A percentile compares a stretch with the other conserved stretches of the same genome.
phyloP scores from a whole-genome alignment of 345 rosid species.

The Draba incana region DNA sequence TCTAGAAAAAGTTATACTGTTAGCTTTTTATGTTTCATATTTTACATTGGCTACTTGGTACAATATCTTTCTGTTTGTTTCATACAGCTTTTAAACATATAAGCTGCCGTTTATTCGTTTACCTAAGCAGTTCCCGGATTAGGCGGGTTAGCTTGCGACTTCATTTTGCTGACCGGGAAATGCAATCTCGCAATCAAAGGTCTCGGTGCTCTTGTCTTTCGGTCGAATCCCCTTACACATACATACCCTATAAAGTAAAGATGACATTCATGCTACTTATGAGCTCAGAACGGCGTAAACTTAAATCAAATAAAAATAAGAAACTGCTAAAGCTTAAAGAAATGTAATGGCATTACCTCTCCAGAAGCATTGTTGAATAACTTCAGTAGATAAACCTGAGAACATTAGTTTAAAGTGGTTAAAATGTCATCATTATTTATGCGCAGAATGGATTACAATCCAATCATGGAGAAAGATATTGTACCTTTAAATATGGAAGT shows the following conservation, averaged over 20 bases:
- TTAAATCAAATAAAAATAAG: not conserved
- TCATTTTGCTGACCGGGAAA: slow-evolving; percentile 74
- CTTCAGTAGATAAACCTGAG: slow-evolving; percentile 78
- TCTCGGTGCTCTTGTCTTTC: slow-evolving; percentile 63
- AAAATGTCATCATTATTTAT: not conserved
- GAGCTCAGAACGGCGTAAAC: too few relatives aligned
- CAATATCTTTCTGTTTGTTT: not conserved
- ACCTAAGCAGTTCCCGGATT: not conserved
- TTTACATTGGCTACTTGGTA: slow-evolving; percentile 21
- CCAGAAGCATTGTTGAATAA: slow-evolving; percentile 93
- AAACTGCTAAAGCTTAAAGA: slow-evolving; percentile 3
- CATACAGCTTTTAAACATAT: not conserved
- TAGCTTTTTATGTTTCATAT: not conserved
- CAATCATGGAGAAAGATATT: slow-evolving; percentile 15
- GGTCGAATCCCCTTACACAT: slow-evolving; percentile 91
- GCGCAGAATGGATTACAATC: not conserved
- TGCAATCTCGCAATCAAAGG: slow-evolving; percentile 87
- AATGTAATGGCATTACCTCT: slow-evolving; percentile 55
- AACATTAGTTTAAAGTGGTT: slow-evolving; percentile 17
- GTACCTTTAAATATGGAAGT: slow-evolving; percentile 90
- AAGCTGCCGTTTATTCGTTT: not conserved
- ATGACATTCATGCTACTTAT: too few relatives aligned
- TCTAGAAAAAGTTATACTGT: not conserved
- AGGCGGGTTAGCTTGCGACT: slow-evolving; percentile 26
- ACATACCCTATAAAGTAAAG: slow-evolving; percentile 68